Evolutionary conservation across 768 basidiomycete species (phyloP).

Genomic region (Trametopsis cervina): DNA sequence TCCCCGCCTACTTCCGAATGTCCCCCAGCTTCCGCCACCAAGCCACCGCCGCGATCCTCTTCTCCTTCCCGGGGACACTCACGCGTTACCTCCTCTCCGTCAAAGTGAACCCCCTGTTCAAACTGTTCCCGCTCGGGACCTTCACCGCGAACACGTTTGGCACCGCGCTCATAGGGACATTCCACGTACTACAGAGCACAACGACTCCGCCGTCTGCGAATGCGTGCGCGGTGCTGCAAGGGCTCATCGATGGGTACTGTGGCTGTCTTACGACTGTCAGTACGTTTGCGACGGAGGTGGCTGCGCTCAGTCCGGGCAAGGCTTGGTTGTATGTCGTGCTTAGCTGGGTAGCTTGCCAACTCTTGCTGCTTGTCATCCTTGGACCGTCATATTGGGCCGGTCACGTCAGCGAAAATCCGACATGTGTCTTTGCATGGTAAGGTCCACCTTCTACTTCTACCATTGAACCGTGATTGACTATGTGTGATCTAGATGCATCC

Average conservation of each 20-base stretch:
- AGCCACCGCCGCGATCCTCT: slow-evolving; percentile 82
- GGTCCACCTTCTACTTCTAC: background rate
- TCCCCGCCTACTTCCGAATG: slow-evolving; percentile 74
- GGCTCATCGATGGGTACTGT: slow-evolving; percentile 87
- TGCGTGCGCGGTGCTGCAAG: slow-evolving; percentile 71
- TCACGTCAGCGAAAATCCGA: slow-evolving; percentile 35
- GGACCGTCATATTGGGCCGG: slow-evolving; percentile 59
- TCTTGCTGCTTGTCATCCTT: slow-evolving; percentile 62
- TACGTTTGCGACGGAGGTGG: slow-evolving; percentile 82
- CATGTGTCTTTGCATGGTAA: slow-evolving; percentile 29
- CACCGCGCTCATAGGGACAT: slow-evolving; percentile 73
- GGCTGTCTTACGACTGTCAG: slow-evolving; percentile 93
- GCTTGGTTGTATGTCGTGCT: slow-evolving; percentile 61
- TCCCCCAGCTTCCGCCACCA: slow-evolving; percentile 62
- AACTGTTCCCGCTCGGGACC: slow-evolving; percentile 71
- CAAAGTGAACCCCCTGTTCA: slow-evolving; percentile 56
- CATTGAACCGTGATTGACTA: no score
- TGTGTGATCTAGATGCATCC: no score
- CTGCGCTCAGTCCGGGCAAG: slow-evolving; percentile 46
- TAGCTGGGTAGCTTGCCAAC: slow-evolving; percentile 67
- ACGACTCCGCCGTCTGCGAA: slow-evolving; percentile 35
- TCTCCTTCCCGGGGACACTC: slow-evolving; percentile 85
- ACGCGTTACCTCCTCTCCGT: slow-evolving; percentile 76
- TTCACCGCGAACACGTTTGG: slow-evolving; percentile 69
- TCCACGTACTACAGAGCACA: slow-evolving; percentile 64